Conservation (phyloP, 805 yeast species). For the Clavispora phyllophila region DNA sequence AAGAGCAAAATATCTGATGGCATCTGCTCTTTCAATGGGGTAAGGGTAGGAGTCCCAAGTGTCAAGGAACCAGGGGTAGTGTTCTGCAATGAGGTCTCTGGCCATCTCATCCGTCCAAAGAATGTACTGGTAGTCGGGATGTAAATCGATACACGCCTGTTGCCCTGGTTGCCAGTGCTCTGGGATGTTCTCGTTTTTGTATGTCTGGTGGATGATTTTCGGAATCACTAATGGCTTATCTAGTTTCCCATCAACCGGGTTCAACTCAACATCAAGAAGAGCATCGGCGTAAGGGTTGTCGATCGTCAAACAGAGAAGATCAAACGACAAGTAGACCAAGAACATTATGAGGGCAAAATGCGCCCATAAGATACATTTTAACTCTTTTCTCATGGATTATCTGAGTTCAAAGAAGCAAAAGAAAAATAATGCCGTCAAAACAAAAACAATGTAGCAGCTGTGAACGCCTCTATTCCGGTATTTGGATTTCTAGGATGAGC, state of each 20-base stretch:
- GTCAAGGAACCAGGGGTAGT: slow-evolving; percentile 80
- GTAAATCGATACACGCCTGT: slow-evolving; percentile 66
- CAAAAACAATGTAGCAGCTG: background rate
- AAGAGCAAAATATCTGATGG: slow-evolving; percentile 79
- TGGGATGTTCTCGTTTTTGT: slow-evolving; percentile 74
- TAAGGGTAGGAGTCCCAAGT: slow-evolving; percentile 75
- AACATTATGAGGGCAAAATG: slow-evolving; percentile 52
- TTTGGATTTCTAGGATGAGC: background rate
- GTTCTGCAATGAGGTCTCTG: slow-evolving; percentile 67
- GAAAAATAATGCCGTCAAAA: background rate
- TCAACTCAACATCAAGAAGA: slow-evolving; percentile 55
- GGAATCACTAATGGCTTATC: slow-evolving; percentile 63
- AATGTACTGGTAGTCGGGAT: slow-evolving; percentile 83
- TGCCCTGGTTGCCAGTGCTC: slow-evolving; percentile 79
- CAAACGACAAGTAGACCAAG: slow-evolving; percentile 60
- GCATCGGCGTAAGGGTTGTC: slow-evolving; percentile 69
- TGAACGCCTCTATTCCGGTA: background rate
- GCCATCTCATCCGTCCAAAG: slow-evolving; percentile 89
- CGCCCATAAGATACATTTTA: slow-evolving; percentile 54
- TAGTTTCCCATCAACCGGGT: slow-evolving; percentile 43
- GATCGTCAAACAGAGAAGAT: slow-evolving; percentile 65
- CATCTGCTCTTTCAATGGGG: slow-evolving; percentile 88
- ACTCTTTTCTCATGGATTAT: slow-evolving; percentile 54
- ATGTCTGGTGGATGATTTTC: slow-evolving; percentile 89
- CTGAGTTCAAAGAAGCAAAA: background rate